Evolutionary conservation across 768 basidiomycete genomes (phyloP), one percentile per base, ranked within the genome.

Genomic region (Floccularia luteovirens): DNA sequence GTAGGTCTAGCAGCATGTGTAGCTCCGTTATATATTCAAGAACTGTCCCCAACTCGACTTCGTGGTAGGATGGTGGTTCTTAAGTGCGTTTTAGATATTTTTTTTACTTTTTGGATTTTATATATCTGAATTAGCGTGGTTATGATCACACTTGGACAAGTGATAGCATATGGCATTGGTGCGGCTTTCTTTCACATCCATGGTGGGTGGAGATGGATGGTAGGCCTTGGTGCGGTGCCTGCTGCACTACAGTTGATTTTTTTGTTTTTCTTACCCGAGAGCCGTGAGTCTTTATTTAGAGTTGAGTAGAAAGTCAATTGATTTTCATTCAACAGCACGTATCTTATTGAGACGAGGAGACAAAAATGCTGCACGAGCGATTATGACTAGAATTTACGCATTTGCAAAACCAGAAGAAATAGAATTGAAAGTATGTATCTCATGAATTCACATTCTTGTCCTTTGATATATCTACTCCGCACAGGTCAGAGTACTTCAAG

Each of bases 141-240:
- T 1, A 77, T 79, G 63, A 86, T 90, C 52, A 91, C 88, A 0
- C 64, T 81, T 4, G 84, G 84, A 2, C 88, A 89, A 47, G 84
- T 89, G 22, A 71, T 88, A 35, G 82, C 84, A 0, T 90, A 87
- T 52, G 81, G 75, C 14, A 78, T 81, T 40, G 82, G 75, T 19
- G 80, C 81, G 17, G 81, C 72, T 2, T 83, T 83, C 48, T 72
- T 67, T 43, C 70, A 72, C 42, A 58, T 73, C 38, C 57, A 58
- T 23, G 60, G 69, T 2, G 88, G 88, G 2, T 91, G 88, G 88
- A 63, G 88, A 38, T 90, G 77, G 77, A 85, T 89, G 82, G 82
- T 86, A 12, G 88, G 84, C 3, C 61, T 90, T 2, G 83, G 87
- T 11, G 74, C 75, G 1, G 63, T 83, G 2, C 84, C 84, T 1